phyloP scores from a whole-genome alignment of 805 yeast genomes.

The Scheffersomyces lignosus region DNA sequence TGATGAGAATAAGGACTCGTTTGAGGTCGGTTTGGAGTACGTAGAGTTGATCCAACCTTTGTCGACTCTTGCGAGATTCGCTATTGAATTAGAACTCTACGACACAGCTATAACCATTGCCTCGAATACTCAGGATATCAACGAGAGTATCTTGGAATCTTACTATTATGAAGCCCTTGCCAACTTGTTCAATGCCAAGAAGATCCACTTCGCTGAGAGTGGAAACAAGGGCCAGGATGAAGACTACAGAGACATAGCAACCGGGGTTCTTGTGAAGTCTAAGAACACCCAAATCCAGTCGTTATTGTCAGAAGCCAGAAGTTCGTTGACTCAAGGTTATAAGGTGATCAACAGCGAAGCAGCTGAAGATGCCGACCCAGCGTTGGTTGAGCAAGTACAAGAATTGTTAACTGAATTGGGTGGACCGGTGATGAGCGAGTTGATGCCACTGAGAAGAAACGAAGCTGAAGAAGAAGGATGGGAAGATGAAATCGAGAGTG shows the following conservation, averaged over 20 bases:
- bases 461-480: slow-evolving; percentile 48
- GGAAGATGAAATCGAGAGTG: slow-evolving; percentile 48
- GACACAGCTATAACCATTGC: slow-evolving; percentile 71
- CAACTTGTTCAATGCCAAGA: slow-evolving; percentile 46
- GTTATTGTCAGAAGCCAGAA: slow-evolving; percentile 39
- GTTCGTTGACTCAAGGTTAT: slow-evolving; percentile 46
- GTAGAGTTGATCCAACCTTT: slow-evolving; percentile 74
- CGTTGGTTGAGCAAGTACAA: slow-evolving; percentile 54
- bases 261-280: slow-evolving; percentile 17
- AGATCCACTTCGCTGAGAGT: slow-evolving; percentile 10
- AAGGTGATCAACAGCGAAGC: slow-evolving; percentile 40
- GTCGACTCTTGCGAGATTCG: slow-evolving; percentile 67
- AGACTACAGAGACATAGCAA: slow-evolving; percentile 43
- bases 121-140: slow-evolving; percentile 65
- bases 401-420: slow-evolving; percentile 58
- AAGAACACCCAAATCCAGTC: slow-evolving; percentile 27
- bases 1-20: slow-evolving; percentile 35
- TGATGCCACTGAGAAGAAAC: slow-evolving; percentile 31
- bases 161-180: slow-evolving; percentile 84
- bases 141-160: slow-evolving; percentile 81
- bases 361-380: slow-evolving; percentile 53
- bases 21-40: slow-evolving; percentile 52
- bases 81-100: slow-evolving; percentile 73
- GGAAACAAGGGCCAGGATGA: slow-evolving; percentile 33
- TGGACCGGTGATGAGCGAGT: slow-evolving; percentile 51